Conservation (phyloP, 75 land plant species). For the Cryptomeria japonica region DNA sequence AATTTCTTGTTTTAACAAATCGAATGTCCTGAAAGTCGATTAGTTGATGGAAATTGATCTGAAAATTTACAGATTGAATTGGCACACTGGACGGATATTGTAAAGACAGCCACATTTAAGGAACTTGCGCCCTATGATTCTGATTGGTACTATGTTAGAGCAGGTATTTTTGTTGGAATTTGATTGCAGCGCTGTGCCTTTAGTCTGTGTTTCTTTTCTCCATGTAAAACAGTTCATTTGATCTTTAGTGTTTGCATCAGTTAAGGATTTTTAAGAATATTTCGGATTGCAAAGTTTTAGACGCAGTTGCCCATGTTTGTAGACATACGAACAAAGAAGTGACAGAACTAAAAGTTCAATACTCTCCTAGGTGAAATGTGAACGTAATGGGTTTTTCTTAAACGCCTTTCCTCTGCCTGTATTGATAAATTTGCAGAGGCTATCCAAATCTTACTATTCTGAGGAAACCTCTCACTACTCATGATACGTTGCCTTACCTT, state of each 20-base stretch:
- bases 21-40: not conserved
- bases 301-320: not conserved
- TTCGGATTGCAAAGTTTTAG: not conserved
- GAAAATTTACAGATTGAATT: slow-evolving; percentile 53
- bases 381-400: no score
- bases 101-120: slow-evolving; percentile 72
- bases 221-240: not conserved
- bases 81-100: slow-evolving; percentile 75
- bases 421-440: no score
- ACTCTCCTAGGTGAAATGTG: no score
- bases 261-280: not conserved
- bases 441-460: no score
- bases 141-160: slow-evolving; percentile 82
- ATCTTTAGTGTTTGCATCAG: not conserved
- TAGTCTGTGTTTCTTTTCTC: not conserved
- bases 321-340: not conserved
- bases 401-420: no score
- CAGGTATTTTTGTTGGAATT: slow-evolving; percentile 36
- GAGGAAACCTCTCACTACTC: no score
- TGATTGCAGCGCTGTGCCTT: not conserved
- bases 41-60: not conserved
- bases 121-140: slow-evolving; percentile 84
- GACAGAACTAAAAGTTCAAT: not conserved
- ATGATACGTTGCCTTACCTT: no score
- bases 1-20: no score